Evolutionary conservation across 108 stramenopile genomes (phyloP), one percentile per base, ranked within the genome.

Genomic region (Skeletonema tropicum): DNA sequence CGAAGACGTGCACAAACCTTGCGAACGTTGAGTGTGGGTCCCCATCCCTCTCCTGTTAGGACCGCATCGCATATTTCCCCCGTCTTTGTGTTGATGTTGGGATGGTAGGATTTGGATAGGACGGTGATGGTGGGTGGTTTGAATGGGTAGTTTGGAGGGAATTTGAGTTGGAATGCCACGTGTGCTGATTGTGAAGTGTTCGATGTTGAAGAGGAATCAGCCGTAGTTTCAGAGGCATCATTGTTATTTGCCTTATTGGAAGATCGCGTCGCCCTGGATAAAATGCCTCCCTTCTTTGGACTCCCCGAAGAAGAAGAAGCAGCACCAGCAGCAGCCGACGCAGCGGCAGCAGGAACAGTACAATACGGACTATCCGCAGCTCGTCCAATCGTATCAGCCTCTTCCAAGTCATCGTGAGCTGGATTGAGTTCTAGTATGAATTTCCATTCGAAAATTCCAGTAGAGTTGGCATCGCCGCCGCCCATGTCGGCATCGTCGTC

Each of bases 71-170:
- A 92, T 30, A 92, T 91, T 70, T 91, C 91, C 14, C 91, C 91
- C 17, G 87, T 78, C 23, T 88, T 83, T 1, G 84, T 72, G 58
- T 91, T 91, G 29, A 94, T 85, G 60, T 90, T 92, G 36, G 90
- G 90, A 82, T 94, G 93, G 71, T 92, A 93, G 8, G 92, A 77
- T 45, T 83, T 83, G 10, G 89, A 74, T 31, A 84, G 61, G 19
- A 94, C 92, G 36, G 83, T 78, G 25, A 94, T 86, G 49, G 68
- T 70, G 45, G 93, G 93, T 8, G 93, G 86, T 74, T 90, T 93
- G 83, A 94, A 94, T 42, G 82, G 82, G 41, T 83, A 83, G 32
- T 76, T 83, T 14, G 67, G 35, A 0, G 82, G 82, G 42, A 83
- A 83, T 25, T 63, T 71, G 12, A 83, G 63, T 73, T 83, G 57